Base-by-base conservation (phyloP, 352 stramenopile genomes). In the Phytophthora sojae region DNA sequence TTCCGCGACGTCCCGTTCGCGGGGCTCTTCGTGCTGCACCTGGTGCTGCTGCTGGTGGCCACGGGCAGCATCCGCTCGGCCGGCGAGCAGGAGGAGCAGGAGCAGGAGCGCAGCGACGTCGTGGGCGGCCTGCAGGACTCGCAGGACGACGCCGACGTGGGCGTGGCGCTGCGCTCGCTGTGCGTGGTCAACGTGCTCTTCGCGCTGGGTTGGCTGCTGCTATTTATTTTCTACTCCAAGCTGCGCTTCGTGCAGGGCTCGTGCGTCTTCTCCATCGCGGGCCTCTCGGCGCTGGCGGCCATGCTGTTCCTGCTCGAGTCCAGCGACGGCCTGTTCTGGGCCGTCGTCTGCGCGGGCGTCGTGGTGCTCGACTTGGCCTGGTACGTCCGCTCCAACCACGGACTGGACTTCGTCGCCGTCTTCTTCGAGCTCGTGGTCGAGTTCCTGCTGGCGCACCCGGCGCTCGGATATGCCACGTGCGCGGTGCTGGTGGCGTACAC, bases 351-450 rank as follows among this genome's bases (percentile, higher is more conserved):
- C 44, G 70, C 64, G 4, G 65, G 64, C 17, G 70, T 79, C 0
- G 70, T 88, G 8, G 72, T 89, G 21, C 70, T 87, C 15, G 87
- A 96, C 61, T 66, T 92, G 1, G 68, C 81, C 19, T 96, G 89
- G 89, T 93, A 90, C 55, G 55, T 79, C 30, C 85, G 89, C 63
- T 83, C 81, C 44, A 84, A 86, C 59, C 81, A 77, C 63, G 82
- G 83, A 1, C 74, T 95, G 23, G 89, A 96, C 66, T 96, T 96
- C 64, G 88, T 94, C 8, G 83, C 83, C 3, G 85, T 93, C n/a
- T 80, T 96, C 49, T 93, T 95, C 54, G 88, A 95, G 50, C 66
- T 96, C n/a, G 83, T 96, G 11, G 78, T 87, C 17, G 84, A 91
- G 9, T 87, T 95, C 47, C 53, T 94, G 17, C 51, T 81, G 45